Evolutionary conservation across 2,329 filamentous ascomycete species (phyloP), one percentile per base, ranked within the genome.

Genomic region (Aureobasidium sp.): DNA sequence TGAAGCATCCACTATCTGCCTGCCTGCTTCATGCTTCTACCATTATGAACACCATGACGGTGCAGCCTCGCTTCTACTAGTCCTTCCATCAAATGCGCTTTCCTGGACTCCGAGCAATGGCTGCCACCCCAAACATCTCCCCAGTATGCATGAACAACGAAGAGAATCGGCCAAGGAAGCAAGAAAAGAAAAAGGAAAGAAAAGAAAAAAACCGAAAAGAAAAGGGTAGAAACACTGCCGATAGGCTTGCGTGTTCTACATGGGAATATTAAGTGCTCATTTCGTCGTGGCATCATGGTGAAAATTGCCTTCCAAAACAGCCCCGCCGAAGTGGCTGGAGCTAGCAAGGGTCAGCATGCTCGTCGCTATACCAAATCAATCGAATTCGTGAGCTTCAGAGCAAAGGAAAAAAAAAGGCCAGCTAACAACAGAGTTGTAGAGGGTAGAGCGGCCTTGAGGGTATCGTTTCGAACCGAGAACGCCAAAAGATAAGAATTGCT

Each of bases 261-360:
- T 47, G 43, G 3, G 55, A 58, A 58, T 58, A 58, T 58, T 58
- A 58, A 57, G 55, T 58, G 55, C 43, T 58, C 55, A 40, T 58
- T 15, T 58, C 55, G 43, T 58, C 55, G 55, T 58, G 43, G 42
- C 43, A 49, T 58, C 55, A 35, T 58, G 37, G 55, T 45, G 40
- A 58, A 49, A 58, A 58, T 29, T 17, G 53, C 42, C 43, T 40
- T 40, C 42, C 42, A 38, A 57, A 49, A 49, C 21, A 49, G 38
- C 17, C 15, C 43, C 11, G 43, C 33, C 31, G 29, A 31, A 10
- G 33, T 33, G 38, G 19, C 51, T 25, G 19, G 23, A 58, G 43
- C 43, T n/a, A 57, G 25, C 19, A 27, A 46, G 27, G 29, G 31
- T 19, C 5, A 40, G 43, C 55, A 33, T 29, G 55, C 19, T 49